Conservation (phyloP, 2,329 filamentous ascomycete species). For the Phaeophleospora eucalypticola region DNA sequence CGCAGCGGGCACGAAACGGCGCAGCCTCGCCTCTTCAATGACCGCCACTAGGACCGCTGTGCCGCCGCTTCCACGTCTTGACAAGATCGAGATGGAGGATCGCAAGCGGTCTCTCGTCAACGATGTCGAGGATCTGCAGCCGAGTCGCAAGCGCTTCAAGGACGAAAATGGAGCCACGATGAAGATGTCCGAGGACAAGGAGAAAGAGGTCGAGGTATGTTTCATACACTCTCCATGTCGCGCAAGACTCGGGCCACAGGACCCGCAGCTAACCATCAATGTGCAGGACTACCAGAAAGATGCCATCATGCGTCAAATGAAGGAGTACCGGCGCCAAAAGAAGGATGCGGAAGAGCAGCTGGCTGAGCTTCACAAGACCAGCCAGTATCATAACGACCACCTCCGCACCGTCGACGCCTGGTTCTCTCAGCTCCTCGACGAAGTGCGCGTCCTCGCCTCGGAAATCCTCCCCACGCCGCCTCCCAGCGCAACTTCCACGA, state of each 20-base stretch:
- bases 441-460: conserved; percentile 42
- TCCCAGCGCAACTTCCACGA: conserved; percentile 25
- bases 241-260: background rate
- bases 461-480: conserved; percentile 33
- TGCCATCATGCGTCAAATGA: conserved; percentile 95
- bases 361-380: conserved; percentile 72
- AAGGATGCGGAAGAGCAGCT: conserved; percentile 74
- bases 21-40: conserved; percentile 22
- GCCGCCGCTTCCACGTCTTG: conserved; percentile 68
- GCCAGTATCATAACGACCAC: conserved; percentile 85
- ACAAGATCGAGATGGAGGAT: conserved; percentile 96
- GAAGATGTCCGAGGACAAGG: conserved; percentile 65
- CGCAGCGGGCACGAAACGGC: conserved; percentile 8
- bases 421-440: conserved; percentile 71
- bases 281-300: conserved; percentile 85
- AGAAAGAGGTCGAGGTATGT: conserved; percentile 71
- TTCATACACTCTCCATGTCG: conserved; percentile 1
- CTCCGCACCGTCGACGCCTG: conserved; percentile 85
- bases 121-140: conserved; percentile 76
- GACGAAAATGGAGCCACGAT: conserved; percentile 69
- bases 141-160: conserved; percentile 81
- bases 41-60: conserved; percentile 24
- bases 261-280: background rate
- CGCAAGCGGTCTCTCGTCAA: conserved; percentile 88
- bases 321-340: conserved; percentile 92